Evolutionary conservation across 108 stramenopile genomes (phyloP).

Genomic region (Licmophora abbreviata): DNA sequence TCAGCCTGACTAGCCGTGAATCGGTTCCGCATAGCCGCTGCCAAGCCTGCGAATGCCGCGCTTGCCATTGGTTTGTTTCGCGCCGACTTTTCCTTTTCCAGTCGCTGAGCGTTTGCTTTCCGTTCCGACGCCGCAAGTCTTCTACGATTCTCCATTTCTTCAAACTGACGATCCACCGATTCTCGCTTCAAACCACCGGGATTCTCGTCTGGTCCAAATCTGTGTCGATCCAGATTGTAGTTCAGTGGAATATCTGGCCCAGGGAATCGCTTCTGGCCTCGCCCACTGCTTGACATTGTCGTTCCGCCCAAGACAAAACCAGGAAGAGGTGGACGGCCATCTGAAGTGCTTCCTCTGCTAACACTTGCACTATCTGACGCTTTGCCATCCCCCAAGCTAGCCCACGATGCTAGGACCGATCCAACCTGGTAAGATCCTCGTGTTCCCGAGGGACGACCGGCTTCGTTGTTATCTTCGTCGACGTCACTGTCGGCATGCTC

Average conservation of each 20-base stretch:
- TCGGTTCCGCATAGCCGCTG: slow-evolving; percentile 36
- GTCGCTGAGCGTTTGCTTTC: background rate
- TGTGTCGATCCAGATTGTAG: slow-evolving; percentile 24
- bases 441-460: no score
- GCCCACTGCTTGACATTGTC: background rate
- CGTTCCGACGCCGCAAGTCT: background rate
- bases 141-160: background rate
- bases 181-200: slow-evolving; percentile 17
- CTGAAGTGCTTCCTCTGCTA: slow-evolving; percentile 15
- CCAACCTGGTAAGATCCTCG: no score
- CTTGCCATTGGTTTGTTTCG: slow-evolving; percentile 16
- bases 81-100: slow-evolving; percentile 8
- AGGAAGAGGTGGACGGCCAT: slow-evolving; percentile 25
- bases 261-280: slow-evolving; percentile 27
- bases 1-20: slow-evolving; percentile 18
- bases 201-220: slow-evolving; percentile 31
- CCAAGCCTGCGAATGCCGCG: slow-evolving; percentile 23
- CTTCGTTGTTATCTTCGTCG: no score
- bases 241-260: slow-evolving; percentile 49
- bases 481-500: slow-evolving; percentile 30
- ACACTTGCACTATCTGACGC: background rate
- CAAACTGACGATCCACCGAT: slow-evolving; percentile 9
- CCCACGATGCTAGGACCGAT: no score
- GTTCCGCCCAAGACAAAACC: slow-evolving; percentile 43
- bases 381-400: background rate